These are phyloP conservation scores for Trichoderma sp. DNA, from an alignment of 2,329 filamentous ascomycete genomes.

Conservation along the genomic window DNA sequence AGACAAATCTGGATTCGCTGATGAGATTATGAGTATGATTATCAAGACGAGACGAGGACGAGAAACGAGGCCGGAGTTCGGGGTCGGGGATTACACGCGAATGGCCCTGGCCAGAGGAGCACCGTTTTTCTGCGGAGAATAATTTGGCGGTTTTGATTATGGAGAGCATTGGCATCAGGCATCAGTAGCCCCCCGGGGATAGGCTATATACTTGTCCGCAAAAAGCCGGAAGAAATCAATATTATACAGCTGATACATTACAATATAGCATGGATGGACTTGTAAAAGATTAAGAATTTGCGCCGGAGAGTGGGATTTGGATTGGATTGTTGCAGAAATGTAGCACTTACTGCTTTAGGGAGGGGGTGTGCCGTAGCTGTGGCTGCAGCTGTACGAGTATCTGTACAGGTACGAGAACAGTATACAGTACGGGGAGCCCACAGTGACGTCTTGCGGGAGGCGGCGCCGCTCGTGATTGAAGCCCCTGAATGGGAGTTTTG, in stretches of 20 bases:
- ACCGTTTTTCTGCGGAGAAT: constrained; percentile 2
- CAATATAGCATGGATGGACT: not conserved
- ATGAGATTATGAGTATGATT: not conserved
- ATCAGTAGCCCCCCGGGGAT: not conserved
- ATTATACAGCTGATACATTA: not conserved
- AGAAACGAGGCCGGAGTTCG: not conserved
- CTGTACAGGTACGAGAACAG: not conserved
- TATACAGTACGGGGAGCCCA: not conserved
- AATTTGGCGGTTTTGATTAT: not conserved
- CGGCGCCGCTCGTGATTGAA: not conserved
- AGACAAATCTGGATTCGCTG: not conserved
- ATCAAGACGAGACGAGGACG: not conserved
- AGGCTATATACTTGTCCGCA: not conserved
- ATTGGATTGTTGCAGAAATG: not conserved
- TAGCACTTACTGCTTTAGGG: not conserved
- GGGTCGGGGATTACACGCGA: constrained; percentile 2
- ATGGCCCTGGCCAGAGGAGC: not conserved
- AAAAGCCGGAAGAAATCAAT: not conserved
- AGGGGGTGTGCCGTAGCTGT: not conserved
- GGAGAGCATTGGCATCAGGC: not conserved
- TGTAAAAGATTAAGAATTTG: not conserved
- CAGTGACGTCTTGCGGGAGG: not conserved
- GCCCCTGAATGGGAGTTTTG: constrained; percentile 4
- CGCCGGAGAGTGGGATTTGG: not conserved
- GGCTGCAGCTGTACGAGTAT: not conserved